These are phyloP conservation scores for Penicillium carneum DNA, from an alignment of 2,329 filamentous ascomycete genomes.

Conservation along the genomic window DNA sequence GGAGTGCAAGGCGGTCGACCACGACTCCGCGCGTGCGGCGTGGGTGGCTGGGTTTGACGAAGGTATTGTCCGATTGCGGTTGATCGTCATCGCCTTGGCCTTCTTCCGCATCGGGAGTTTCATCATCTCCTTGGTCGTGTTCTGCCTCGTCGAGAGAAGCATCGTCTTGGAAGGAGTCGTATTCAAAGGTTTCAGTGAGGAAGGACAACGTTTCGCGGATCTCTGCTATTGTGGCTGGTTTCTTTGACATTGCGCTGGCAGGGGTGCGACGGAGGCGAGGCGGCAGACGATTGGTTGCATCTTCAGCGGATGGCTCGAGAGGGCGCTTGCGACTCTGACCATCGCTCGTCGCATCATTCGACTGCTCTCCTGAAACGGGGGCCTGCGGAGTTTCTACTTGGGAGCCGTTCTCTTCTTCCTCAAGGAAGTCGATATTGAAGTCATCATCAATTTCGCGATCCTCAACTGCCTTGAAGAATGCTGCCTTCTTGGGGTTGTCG, in stretches of 20 bases:
- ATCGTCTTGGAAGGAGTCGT: slow-evolving; percentile 62
- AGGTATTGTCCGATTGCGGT: slow-evolving; percentile 36
- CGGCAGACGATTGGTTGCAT: slow-evolving; percentile 62
- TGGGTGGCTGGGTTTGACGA: slow-evolving; percentile 44
- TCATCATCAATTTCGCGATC: slow-evolving; percentile 75
- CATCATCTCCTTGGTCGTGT: slow-evolving; percentile 30
- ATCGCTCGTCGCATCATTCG: slow-evolving; percentile 31
- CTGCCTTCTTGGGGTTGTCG: slow-evolving; percentile 84
- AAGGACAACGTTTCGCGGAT: slow-evolving; percentile 84
- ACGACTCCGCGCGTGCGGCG: slow-evolving; percentile 53
- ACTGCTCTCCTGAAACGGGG: slow-evolving; percentile 28
- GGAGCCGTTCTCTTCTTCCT: slow-evolving; percentile 53
- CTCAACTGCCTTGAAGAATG: slow-evolving; percentile 89
- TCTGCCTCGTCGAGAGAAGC: slow-evolving; percentile 56
- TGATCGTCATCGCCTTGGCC: slow-evolving; percentile 32
- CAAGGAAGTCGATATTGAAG: slow-evolving; percentile 78
- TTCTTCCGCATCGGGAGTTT: slow-evolving; percentile 29
- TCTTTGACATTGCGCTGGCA: slow-evolving; percentile 62
- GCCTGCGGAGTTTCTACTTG: slow-evolving; percentile 47
- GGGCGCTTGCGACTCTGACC: slow-evolving; percentile 52
- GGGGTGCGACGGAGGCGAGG: slow-evolving; percentile 68
- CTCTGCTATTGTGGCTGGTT: slow-evolving; percentile 77
- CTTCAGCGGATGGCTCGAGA: slow-evolving; percentile 48
- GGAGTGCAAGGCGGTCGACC: slow-evolving; percentile 54
- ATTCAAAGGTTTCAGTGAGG: slow-evolving; percentile 74